phyloP scores from a whole-genome alignment of 768 basidiomycete genomes.

The Antrodiella citrinella region DNA sequence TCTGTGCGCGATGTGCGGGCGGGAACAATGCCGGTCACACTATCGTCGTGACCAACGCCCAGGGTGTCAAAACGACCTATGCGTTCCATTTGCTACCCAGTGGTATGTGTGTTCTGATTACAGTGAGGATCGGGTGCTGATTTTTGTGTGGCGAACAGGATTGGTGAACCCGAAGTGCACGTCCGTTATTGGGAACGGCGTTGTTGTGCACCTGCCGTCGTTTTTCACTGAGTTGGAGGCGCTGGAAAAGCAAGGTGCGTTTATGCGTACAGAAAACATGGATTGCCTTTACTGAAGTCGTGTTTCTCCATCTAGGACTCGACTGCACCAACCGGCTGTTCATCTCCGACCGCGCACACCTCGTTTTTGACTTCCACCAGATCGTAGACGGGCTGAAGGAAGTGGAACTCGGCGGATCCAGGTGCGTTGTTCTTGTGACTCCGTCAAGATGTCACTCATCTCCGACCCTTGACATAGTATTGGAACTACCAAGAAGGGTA shows the following conservation, averaged over 20 bases:
- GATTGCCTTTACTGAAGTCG: neutral
- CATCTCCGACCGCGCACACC: constrained; percentile 91
- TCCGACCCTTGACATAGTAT: constrained; percentile 45
- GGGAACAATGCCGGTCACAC: constrained; percentile 99
- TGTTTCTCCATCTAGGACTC: constrained; percentile 50
- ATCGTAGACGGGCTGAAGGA: constrained; percentile 99
- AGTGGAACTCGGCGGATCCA: constrained; percentile 88
- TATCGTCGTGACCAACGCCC: constrained; percentile 74
- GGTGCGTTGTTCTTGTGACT: constrained; percentile 30
- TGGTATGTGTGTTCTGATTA: constrained; percentile 52
- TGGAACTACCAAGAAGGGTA: constrained; percentile 96
- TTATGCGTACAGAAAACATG: neutral
- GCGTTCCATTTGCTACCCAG: constrained; percentile 95
- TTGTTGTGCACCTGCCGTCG: constrained; percentile 94
- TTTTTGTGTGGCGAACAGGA: no score
- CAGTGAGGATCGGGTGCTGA: neutral
- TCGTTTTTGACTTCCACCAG: constrained; percentile 99
- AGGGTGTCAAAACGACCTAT: constrained; percentile 72
- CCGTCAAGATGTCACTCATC: neutral
- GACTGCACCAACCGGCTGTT: constrained; percentile 79
- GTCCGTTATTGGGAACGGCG: constrained; percentile 87
- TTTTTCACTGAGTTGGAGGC: constrained; percentile 92
- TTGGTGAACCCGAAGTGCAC: constrained; percentile 80
- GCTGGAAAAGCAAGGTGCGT: constrained; percentile 70
- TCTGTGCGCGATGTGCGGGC: constrained; percentile 95